Percentiles rank a stretch among this genome's conserved stretches.
Conservation (phyloP, 176 grass and related monocot species). For the Stipa capillata region DNA sequence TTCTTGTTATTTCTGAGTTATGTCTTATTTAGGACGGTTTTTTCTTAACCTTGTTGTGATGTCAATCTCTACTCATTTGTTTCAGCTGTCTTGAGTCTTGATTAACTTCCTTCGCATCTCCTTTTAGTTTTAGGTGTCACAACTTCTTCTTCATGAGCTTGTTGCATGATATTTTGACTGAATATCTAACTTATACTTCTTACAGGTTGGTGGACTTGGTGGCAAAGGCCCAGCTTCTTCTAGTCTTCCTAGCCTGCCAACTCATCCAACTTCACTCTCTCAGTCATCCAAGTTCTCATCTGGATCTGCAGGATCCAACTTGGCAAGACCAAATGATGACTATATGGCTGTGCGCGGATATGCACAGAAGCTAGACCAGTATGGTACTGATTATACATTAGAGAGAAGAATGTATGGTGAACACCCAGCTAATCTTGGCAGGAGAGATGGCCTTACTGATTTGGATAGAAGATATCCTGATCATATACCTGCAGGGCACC, state of each 20-base stretch:
- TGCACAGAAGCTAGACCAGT: slow-evolving; percentile 61
- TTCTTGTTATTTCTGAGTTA: background rate
- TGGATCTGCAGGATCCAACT: slow-evolving; percentile 47
- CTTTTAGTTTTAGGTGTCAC: background rate
- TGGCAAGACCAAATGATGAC: slow-evolving; percentile 70
- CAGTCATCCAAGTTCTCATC: slow-evolving; percentile 58
- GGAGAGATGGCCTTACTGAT: slow-evolving; percentile 70
- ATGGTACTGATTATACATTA: slow-evolving; percentile 61
- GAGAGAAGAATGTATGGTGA: slow-evolving; percentile 87
- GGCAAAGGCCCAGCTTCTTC: slow-evolving; percentile 69
- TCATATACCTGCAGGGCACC: slow-evolving; percentile 46
- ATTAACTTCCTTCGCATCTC: background rate
- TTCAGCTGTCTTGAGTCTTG: background rate
- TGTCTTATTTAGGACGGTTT: background rate
- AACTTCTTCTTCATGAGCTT: background rate
- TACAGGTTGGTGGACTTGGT: slow-evolving; percentile 73
- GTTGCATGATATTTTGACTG: background rate
- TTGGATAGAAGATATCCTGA: slow-evolving; percentile 91
- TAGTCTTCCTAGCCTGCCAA: slow-evolving; percentile 39
- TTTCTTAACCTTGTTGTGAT: background rate
- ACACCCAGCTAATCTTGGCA: slow-evolving; percentile 57
- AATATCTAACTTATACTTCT: background rate
- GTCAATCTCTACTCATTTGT: background rate
- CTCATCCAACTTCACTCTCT: slow-evolving; percentile 36
- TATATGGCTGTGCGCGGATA: slow-evolving; percentile 78